phyloP scores from a whole-genome alignment of 1,284 basidiomycete genomes.

The Athelia psychrophila region DNA sequence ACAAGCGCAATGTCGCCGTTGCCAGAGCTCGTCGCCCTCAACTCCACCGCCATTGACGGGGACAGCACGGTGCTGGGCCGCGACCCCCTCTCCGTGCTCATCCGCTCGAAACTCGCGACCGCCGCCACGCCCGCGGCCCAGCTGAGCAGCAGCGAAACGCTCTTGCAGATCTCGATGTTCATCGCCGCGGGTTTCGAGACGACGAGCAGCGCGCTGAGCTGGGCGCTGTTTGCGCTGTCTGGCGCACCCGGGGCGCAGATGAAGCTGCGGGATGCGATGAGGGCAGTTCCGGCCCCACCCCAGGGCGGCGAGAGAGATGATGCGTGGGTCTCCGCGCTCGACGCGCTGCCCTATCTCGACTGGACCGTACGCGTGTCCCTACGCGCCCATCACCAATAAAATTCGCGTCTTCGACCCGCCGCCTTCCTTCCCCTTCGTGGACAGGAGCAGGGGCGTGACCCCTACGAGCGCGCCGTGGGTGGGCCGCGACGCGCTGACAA shows the following conservation, averaged over 20 bases:
- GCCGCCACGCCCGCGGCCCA: conserved; percentile 46
- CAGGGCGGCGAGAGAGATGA: too few species aligned
- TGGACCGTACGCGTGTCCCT: conserved; percentile 62
- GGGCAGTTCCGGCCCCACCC: conserved; percentile 7
- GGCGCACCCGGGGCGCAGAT: conserved; percentile 50
- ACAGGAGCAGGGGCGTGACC: conserved; percentile 53
- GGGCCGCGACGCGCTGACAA: conserved; percentile 23
- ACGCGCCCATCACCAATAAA: conserved; percentile 60
- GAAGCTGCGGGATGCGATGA: conserved; percentile 54
- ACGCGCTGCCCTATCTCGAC: conserved; percentile 30
- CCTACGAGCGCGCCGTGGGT: conserved; percentile 38
- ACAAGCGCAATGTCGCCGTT: conserved; percentile 31
- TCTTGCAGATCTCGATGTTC: conserved; percentile 78
- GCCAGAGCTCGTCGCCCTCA: conserved; percentile 13
- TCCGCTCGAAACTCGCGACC: conserved; percentile 57
- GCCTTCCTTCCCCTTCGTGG: too few species aligned
- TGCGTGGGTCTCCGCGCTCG: not conserved
- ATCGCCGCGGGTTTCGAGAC: conserved; percentile 67
- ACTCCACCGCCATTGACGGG: conserved; percentile 3
- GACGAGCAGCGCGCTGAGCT: conserved; percentile 61
- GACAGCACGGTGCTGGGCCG: conserved; percentile 19
- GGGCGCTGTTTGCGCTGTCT: conserved; percentile 69
- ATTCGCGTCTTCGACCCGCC: conserved; percentile 58
- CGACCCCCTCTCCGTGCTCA: conserved; percentile 56
- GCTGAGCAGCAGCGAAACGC: conserved; percentile 64